phyloP scores from a whole-genome alignment of 2,329 filamentous ascomycete genomes.

The Hypoxylon sp. region DNA sequence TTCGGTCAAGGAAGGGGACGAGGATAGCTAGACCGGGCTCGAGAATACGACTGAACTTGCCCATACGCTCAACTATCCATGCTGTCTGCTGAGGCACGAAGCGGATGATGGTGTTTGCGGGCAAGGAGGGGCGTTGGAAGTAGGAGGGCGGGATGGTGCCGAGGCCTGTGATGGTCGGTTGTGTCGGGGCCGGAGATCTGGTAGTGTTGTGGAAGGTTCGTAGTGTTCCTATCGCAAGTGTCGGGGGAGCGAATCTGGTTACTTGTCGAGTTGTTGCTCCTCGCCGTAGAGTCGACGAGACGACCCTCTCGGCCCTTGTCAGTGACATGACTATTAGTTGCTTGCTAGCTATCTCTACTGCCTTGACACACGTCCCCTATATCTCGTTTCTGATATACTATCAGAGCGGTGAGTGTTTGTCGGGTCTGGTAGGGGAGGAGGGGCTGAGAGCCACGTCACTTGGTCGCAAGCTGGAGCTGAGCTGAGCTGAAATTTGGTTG shows the following conservation, averaged over 20 bases:
- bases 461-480: neutral
- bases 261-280: slow-evolving; percentile 14
- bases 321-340: slow-evolving; percentile 42
- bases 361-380: too few relatives aligned
- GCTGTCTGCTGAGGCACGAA: slow-evolving; percentile 99
- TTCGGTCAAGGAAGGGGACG: slow-evolving; percentile 90
- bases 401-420: too few relatives aligned
- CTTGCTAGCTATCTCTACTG: too few relatives aligned
- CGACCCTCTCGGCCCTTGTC: slow-evolving; percentile 38
- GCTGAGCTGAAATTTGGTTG: neutral
- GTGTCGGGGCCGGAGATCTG: slow-evolving; percentile 30
- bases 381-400: too few relatives aligned
- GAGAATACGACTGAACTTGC: slow-evolving; percentile 92
- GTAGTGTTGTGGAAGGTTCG: slow-evolving; percentile 39
- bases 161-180: slow-evolving; percentile 43
- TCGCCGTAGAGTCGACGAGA: slow-evolving; percentile 39
- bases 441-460: slow-evolving; percentile 2
- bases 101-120: slow-evolving; percentile 92
- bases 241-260: slow-evolving; percentile 23
- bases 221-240: slow-evolving; percentile 22
- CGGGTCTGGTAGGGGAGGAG: slow-evolving; percentile 2
- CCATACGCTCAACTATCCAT: slow-evolving; percentile 99
- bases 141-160: slow-evolving; percentile 71
- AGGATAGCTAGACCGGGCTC: slow-evolving; percentile 90
- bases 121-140: slow-evolving; percentile 78